These are phyloP conservation scores for Pythium scleroteichum DNA, from an alignment of 352 stramenopile genomes.

Conservation along the genomic window DNA sequence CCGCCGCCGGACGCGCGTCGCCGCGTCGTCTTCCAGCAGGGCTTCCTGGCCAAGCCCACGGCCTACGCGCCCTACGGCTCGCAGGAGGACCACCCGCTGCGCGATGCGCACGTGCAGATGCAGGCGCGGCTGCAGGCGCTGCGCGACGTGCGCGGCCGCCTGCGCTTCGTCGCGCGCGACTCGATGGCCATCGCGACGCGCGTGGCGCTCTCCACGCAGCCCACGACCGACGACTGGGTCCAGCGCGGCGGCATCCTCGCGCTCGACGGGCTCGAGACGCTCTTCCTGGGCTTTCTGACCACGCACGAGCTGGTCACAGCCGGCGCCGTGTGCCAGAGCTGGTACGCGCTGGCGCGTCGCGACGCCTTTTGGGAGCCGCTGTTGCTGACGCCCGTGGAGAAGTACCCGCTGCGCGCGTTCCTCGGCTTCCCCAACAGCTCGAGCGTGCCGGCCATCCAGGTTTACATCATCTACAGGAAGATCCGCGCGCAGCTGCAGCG, in stretches of 20 bases:
- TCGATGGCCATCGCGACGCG: constrained; percentile 59
- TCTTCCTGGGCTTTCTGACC: constrained; percentile 65
- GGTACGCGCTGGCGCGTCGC: constrained; percentile 50
- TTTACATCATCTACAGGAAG: constrained; percentile 72
- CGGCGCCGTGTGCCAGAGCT: constrained; percentile 56
- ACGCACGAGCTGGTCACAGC: constrained; percentile 43
- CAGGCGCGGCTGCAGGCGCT: constrained; percentile 63
- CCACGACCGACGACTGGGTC: constrained; percentile 11
- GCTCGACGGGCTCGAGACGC: constrained; percentile 55
- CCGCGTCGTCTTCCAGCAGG: constrained; percentile 45
- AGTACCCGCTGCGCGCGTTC: constrained; percentile 61
- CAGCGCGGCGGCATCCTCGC: constrained; percentile 44
- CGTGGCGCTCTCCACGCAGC: constrained; percentile 49
- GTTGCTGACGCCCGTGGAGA: constrained; percentile 56
- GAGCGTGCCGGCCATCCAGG: constrained; percentile 61
- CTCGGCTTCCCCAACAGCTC: constrained; percentile 37
- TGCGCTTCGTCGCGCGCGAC: constrained; percentile 45
- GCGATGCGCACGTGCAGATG: constrained; percentile 53
- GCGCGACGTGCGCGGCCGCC: constrained; percentile 43
- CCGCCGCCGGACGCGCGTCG: too few species aligned
- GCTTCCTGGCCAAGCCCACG: constrained; percentile 63
- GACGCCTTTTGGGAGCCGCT: constrained; percentile 71
- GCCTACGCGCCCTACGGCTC: constrained; percentile 57
- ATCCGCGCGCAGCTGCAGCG: constrained; percentile 29
- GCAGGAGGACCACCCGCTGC: constrained; percentile 60